These are phyloP conservation scores for Xylariaceae sp. DNA, from an alignment of 2,329 filamentous ascomycete species.

Conservation along the genomic window DNA sequence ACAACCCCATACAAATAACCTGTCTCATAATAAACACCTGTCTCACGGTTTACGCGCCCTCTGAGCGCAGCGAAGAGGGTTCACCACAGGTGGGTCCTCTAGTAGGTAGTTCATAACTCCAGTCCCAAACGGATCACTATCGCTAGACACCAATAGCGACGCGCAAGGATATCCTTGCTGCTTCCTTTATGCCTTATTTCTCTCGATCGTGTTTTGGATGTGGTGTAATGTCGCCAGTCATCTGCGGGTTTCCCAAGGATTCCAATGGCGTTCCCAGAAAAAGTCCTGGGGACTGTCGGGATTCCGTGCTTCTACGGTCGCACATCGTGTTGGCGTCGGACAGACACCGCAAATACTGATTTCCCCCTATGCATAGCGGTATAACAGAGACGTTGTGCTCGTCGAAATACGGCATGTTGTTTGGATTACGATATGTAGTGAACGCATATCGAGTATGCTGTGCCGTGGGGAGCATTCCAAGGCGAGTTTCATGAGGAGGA, in stretches of 20 bases:
- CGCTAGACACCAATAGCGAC: constrained; percentile 16
- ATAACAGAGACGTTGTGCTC: neutral
- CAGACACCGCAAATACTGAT: neutral
- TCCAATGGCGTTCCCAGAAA: constrained; percentile 13
- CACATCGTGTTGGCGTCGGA: neutral
- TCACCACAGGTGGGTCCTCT: too few relatives aligned
- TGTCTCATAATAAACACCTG: too few relatives aligned
- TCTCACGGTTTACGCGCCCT: too few relatives aligned
- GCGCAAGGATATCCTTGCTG: constrained; percentile 11
- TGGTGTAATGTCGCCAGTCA: neutral
- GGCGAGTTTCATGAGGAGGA: neutral
- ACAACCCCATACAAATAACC: too few relatives aligned
- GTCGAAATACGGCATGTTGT: neutral
- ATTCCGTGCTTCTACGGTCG: neutral
- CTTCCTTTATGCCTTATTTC: constrained; percentile 3
- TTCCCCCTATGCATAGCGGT: neutral
- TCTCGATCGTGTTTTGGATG: neutral
- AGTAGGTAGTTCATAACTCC: neutral
- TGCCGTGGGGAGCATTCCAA: neutral
- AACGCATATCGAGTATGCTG: neutral
- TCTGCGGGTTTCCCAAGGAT: constrained; percentile 1
- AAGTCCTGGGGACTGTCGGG: neutral
- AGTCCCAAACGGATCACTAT: neutral
- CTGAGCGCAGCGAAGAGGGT: too few relatives aligned
- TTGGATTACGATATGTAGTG: neutral